These are phyloP conservation scores for Paspalum notatum DNA, from an alignment of 176 grass and related monocot species.

Conservation along the genomic window DNA sequence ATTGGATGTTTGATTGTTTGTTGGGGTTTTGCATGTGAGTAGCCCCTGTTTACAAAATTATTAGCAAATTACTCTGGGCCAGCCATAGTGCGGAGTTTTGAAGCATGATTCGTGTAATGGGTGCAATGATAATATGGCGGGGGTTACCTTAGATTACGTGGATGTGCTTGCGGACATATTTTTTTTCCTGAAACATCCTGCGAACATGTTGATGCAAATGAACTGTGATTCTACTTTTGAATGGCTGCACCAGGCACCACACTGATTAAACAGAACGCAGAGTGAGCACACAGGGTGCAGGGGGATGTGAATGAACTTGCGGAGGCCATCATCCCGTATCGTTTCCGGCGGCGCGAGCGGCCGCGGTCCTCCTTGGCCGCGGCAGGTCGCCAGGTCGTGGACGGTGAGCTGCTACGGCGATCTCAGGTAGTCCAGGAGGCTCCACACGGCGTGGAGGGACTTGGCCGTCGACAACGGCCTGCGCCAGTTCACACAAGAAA, in stretches of 20 bases:
- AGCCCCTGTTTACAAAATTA: constrained; percentile 43
- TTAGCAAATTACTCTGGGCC: constrained; percentile 12
- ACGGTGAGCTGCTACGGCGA: constrained; percentile 38
- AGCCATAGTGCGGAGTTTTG: neutral
- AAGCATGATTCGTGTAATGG: constrained; percentile 29
- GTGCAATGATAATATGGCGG: neutral
- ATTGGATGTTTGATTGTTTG: constrained; percentile 14
- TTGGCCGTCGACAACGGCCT: constrained; percentile 48
- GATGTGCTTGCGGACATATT: neutral
- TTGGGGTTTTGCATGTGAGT: neutral
- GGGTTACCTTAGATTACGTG: neutral
- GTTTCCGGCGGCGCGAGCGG: too few relatives aligned
- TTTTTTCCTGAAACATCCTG: neutral
- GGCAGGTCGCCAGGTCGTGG: too few relatives aligned
- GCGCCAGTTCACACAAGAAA: neutral
- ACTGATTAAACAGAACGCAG: too few relatives aligned
- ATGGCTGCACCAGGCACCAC: too few relatives aligned
- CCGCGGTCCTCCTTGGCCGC: too few relatives aligned
- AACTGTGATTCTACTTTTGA: too few relatives aligned
- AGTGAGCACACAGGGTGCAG: too few relatives aligned
- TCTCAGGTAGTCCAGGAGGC: constrained; percentile 2
- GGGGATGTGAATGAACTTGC: too few relatives aligned
- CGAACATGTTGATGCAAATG: too few relatives aligned
- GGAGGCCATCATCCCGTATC: too few relatives aligned
- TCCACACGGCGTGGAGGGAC: constrained; percentile 36